Base-by-base conservation (phyloP, 2,329 filamentous ascomycete genomes). In the Fusarium sp. region DNA sequence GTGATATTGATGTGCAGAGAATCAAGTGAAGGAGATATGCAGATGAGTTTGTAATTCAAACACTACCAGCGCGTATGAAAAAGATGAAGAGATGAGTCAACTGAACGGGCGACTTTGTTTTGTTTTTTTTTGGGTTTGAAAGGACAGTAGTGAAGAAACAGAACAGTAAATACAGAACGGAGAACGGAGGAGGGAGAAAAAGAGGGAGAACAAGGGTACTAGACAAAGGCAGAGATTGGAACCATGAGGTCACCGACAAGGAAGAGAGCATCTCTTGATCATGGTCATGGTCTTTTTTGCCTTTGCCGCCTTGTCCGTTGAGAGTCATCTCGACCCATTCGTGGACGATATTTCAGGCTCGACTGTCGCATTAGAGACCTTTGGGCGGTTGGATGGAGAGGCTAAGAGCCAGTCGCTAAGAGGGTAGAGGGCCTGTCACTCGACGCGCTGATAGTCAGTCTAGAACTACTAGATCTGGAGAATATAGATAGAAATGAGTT, bases 11-110 rank as follows among this genome's bases (percentile, higher is more conserved):
- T 41, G 57, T 44, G 58, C 44, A 57, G 43, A 26, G 35, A 57
- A 31, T 26, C 24, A 42, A 60, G 41, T 38, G 42, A 39, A 61
- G 31, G 28, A 58, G 13, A 23, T 42, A 18, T 5, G 48, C 23
- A 53, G 53, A 41, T 24, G 33, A 35, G 50, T 43, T 57, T 43
- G 39, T 35, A 62, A 61, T 55, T 47, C 57, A 68, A 52, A 63
- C 67, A 71, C 67, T 71, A 35, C 67, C 67, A 70, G 70, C 55
- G 62, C 47, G 62, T 28, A 38, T 58, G 56, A 69, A 41, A 55
- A 61, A 63, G 47, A 42, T 26, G 42, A 39, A 63, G 20, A 12
- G 26, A n/a, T 52, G 52, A 60, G 47, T 39, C 50, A 47, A 35
- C 31, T 33, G 63, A 71, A 69, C 66, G 66, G 70, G 44, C 38